Percentiles rank a stretch among this genome's conserved stretches.
phyloP scores from a whole-genome alignment of 2,329 filamentous ascomycete genomes.

The Pseudogymnoascus sp. region DNA sequence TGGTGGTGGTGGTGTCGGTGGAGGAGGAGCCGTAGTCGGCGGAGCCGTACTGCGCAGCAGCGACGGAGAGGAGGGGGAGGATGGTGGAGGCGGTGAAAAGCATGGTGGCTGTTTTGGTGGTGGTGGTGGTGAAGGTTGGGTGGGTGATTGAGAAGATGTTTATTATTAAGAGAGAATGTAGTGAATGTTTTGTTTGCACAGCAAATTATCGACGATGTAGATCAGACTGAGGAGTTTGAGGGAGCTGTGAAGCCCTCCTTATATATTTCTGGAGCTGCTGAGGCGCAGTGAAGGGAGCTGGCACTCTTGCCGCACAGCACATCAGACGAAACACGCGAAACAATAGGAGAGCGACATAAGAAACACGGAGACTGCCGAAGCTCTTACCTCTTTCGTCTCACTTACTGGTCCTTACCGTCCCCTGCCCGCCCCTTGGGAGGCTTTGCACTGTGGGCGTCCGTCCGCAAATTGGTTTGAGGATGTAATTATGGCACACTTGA shows the following conservation, averaged over 20 bases:
- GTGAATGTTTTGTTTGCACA: constrained; percentile 3
- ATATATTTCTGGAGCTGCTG: neutral
- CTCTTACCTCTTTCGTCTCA: neutral
- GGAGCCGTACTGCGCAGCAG: constrained; percentile 7
- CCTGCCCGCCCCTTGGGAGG: neutral
- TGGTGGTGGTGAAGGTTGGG: neutral
- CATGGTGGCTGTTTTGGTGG: neutral
- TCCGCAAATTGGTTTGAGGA: neutral
- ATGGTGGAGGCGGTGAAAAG: neutral
- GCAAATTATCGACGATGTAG: neutral
- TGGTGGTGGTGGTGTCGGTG: neutral
- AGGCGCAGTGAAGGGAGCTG: neutral
- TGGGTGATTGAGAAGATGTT: neutral
- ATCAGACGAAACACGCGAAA: neutral
- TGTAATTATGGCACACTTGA: neutral
- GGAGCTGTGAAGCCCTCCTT: neutral
- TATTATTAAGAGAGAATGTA: neutral
- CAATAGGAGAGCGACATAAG: neutral
- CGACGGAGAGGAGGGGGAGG: neutral
- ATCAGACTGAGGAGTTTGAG: neutral
- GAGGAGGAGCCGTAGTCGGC: neutral
- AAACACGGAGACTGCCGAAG: neutral
- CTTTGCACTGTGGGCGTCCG: neutral
- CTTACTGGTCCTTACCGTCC: neutral
- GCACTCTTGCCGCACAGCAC: neutral